These are phyloP conservation scores for Bruguiera sexangula DNA, from an alignment of 345 rosid species.

Conservation along the genomic window DNA sequence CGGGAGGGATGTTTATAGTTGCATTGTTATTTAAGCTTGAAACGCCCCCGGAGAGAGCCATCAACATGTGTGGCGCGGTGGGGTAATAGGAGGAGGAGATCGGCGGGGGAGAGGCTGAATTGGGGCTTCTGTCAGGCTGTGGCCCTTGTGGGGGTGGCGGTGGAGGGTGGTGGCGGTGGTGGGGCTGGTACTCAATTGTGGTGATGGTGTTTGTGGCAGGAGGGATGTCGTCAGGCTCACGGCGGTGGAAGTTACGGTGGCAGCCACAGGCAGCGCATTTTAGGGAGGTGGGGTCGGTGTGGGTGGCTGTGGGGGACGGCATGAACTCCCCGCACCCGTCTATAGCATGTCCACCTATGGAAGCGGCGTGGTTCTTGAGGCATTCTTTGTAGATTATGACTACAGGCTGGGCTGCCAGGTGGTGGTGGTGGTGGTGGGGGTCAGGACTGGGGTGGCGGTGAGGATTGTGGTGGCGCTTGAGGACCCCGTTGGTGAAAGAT, in stretches of 20 bases:
- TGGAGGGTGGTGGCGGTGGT: constrained; percentile 29
- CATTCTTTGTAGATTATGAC: constrained; percentile 26
- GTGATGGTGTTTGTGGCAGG: constrained; percentile 10
- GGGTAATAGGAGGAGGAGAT: constrained; percentile 37
- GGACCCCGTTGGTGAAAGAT: constrained; percentile 32
- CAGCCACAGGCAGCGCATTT: constrained; percentile 34
- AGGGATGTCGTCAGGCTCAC: constrained; percentile 25
- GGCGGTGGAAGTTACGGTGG: constrained; percentile 36
- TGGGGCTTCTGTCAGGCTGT: constrained; percentile 20
- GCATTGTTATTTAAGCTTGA: constrained; percentile 13
- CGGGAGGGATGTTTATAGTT: neutral
- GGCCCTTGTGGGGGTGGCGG: constrained; percentile 19
- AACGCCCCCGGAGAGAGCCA: constrained; percentile 23
- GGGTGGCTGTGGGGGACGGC: constrained; percentile 25
- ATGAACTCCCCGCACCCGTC: constrained; percentile 33
- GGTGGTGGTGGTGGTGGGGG: constrained; percentile 13
- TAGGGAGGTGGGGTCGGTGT: constrained; percentile 26
- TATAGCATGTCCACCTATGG: constrained; percentile 28
- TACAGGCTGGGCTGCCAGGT: neutral
- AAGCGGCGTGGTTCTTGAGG: constrained; percentile 25
- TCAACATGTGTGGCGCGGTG: constrained; percentile 34
- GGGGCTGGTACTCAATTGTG: constrained; percentile 36
- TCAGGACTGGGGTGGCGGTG: neutral
- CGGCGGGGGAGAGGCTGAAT: constrained; percentile 32
- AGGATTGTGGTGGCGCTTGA: constrained; percentile 19